Evolutionary conservation across 495 filamentous ascomycete genomes (phyloP).

Genomic region (Podospora bellae-mahoneyi): DNA sequence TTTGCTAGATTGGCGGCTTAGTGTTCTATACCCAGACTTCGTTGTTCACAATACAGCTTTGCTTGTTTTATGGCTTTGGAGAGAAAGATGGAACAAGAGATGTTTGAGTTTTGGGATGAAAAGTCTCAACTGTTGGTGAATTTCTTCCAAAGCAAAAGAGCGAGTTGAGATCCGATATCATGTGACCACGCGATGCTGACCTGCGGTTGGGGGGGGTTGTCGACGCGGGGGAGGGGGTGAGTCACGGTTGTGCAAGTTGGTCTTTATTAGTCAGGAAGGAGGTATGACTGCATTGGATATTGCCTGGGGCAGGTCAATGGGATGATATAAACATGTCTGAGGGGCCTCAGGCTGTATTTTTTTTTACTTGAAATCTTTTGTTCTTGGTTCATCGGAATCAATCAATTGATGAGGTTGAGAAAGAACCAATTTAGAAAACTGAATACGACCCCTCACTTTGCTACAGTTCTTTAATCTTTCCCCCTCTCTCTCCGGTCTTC

Average conservation of each 20-base stretch:
- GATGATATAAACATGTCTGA: conserved; percentile 3
- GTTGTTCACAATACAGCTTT: background rate
- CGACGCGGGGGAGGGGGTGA: background rate
- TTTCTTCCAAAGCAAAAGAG: no score
- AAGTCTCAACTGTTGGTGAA: no score
- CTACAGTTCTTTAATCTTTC: background rate
- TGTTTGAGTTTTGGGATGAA: no score
- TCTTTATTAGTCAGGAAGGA: background rate
- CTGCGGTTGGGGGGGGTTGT: background rate
- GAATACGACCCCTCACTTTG: background rate
- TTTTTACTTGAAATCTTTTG: background rate
- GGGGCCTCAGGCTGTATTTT: background rate
- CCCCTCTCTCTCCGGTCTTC: conserved; percentile 11
- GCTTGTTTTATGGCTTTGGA: background rate
- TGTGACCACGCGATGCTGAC: background rate
- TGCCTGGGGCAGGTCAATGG: background rate
- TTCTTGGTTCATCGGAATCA: background rate
- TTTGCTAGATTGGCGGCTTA: background rate
- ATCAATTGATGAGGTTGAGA: no score
- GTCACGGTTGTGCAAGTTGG: conserved; percentile 1
- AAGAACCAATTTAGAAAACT: no score
- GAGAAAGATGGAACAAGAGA: no score
- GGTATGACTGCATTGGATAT: conserved; percentile 10
- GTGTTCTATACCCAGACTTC: background rate
- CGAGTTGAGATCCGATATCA: background rate